Evolutionary conservation across 768 basidiomycete genomes (phyloP).

Genomic region (Trichaptum fuscoviolaceum): DNA sequence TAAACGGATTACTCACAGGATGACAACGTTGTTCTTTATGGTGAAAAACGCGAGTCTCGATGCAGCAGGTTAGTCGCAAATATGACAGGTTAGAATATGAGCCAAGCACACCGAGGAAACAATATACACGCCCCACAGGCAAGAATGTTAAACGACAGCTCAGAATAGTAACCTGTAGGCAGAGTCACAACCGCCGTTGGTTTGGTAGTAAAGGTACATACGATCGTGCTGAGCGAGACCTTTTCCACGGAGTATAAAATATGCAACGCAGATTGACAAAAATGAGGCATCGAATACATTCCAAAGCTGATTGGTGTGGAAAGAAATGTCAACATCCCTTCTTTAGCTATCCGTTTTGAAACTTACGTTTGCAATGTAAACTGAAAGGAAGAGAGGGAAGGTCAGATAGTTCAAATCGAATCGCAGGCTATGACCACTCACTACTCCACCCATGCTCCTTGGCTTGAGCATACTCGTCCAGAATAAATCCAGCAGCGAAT

Average conservation of each 20-base stretch:
- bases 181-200: constrained; percentile 9
- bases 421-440: constrained; percentile 34
- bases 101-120: constrained; percentile 66
- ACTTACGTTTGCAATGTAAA: constrained; percentile 78
- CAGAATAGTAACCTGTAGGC: constrained; percentile 40
- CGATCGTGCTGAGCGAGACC: constrained; percentile 53
- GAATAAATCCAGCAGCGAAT: constrained; percentile 68
- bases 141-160: constrained; percentile 75
- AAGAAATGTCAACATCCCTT: background rate
- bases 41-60: constrained; percentile 72
- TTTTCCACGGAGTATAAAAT: constrained; percentile 57
- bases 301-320: constrained; percentile 59
- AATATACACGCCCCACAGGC: constrained; percentile 82
- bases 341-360: background rate
- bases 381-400: constrained; percentile 26
- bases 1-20: constrained; percentile 48
- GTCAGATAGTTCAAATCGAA: background rate
- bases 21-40: constrained; percentile 71
- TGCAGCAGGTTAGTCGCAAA: background rate
- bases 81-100: background rate
- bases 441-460: constrained; percentile 86
- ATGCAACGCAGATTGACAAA: constrained; percentile 62
- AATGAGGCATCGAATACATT: constrained; percentile 84
- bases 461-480: constrained; percentile 85
- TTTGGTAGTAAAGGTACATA: constrained; percentile 24